phyloP scores from a whole-genome alignment of 116 monocot species.

The Zostera marina region DNA sequence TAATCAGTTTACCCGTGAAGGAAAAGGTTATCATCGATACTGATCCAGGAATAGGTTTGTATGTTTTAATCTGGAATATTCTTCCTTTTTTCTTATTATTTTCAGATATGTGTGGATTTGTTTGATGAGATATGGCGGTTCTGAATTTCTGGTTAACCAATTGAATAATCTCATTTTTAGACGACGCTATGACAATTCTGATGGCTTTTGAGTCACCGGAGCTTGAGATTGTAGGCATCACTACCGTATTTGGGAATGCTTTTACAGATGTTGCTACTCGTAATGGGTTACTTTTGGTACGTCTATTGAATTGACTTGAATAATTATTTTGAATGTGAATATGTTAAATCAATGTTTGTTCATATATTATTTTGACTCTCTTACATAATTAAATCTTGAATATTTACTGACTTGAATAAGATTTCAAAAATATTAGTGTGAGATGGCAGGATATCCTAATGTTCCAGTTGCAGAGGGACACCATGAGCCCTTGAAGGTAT shows the following conservation, averaged over 20 bases:
- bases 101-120: neutral
- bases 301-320: slow-evolving; percentile 4
- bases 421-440: slow-evolving; percentile 85
- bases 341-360: neutral
- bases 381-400: slow-evolving; percentile 2
- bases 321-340: neutral
- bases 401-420: slow-evolving; percentile 16
- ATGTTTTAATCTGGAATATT: slow-evolving; percentile 1
- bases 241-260: slow-evolving; percentile 86
- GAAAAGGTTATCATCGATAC: slow-evolving; percentile 89
- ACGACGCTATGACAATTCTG: slow-evolving; percentile 94
- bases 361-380: slow-evolving; percentile 1
- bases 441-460: slow-evolving; percentile 63
- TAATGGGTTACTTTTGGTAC: slow-evolving; percentile 87
- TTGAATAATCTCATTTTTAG: slow-evolving; percentile 12
- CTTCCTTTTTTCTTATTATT: neutral
- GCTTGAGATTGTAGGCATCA: slow-evolving; percentile 71
- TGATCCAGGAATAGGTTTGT: slow-evolving; percentile 84
- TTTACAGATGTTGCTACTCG: slow-evolving; percentile 48
- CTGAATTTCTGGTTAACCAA: neutral
- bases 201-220: slow-evolving; percentile 85
- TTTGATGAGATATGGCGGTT: too few species aligned
- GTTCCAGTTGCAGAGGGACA: slow-evolving; percentile 78
- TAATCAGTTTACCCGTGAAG: neutral
- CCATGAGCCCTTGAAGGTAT: slow-evolving; percentile 76